These are phyloP conservation scores for Diversispora eburnea DNA, from an alignment of 192 early-diverging fungal species.

Conservation along the genomic window DNA sequence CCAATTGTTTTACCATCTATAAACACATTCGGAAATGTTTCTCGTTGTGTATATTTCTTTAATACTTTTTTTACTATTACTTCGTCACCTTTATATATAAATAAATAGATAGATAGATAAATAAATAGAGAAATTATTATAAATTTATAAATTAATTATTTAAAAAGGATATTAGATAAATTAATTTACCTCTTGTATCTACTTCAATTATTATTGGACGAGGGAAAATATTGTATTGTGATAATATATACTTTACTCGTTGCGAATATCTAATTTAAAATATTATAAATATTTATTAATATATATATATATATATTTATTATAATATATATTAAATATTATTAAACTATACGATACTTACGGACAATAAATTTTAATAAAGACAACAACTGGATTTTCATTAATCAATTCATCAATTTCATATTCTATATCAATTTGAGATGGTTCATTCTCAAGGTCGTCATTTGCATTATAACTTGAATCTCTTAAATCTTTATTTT, in stretches of 20 bases:
- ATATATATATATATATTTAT: too few species aligned
- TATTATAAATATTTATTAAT: neutral
- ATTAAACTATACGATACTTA: neutral
- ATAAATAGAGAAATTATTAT: neutral
- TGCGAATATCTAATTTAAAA: constrained; percentile 13
- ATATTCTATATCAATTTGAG: too few species aligned
- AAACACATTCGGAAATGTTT: constrained; percentile 32
- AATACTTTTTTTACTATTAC: constrained; percentile 23
- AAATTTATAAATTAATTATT: neutral
- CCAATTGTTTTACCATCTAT: constrained; percentile 25
- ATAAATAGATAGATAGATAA: too few species aligned
- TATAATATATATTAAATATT: too few species aligned
- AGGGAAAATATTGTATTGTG: constrained; percentile 1
- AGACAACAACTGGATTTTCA: constrained; percentile 14
- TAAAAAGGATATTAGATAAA: neutral
- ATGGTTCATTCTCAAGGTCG: too few species aligned
- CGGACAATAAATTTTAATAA: constrained; percentile 22
- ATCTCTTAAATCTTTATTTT: too few species aligned
- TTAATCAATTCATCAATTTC: constrained; percentile 12
- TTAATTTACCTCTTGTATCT: constrained; percentile 13
- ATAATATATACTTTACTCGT: constrained; percentile 19
- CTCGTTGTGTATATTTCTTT: constrained; percentile 5
- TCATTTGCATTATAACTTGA: too few species aligned
- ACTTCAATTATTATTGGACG: constrained; percentile 10
- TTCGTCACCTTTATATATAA: constrained; percentile 12